Evolutionary conservation across 2,329 filamentous ascomycete genomes (phyloP), one percentile per base, ranked within the genome.

Genomic region (Orbilia ellipsospora): DNA sequence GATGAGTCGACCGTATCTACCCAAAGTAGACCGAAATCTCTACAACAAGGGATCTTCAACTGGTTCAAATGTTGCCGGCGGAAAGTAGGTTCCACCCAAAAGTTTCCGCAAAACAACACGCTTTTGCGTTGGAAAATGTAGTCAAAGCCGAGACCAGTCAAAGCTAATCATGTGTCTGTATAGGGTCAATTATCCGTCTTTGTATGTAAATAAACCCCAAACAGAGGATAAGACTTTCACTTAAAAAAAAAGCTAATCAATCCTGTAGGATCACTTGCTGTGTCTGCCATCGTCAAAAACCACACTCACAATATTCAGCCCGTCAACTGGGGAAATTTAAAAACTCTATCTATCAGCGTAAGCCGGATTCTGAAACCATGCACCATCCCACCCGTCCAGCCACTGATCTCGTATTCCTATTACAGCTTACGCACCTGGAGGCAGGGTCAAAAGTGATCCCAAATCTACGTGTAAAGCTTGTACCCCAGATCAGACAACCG

Each of bases 401-500:
- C 31, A 36, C 31, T 36, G 31, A 36, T 36, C 31, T 36, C 31
- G 31, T 20, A 6, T 13, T 18, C 1, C 18, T 18, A 6, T 16
- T 54, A 44, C 44, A 78, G 77, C 68, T 8, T 77, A 74, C 36
- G 65, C 77, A 16, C 60, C 77, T 45, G 52, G 42, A 13, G 77
- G 74, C 2, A 77, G 66, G 40, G 42, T 54, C 4, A 66, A 52
- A n/a, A 56, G 31, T 1, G 56, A 73, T 12, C 60, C 77, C 44
- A 63, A 54, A 13, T 74, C 77, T n/a, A 79, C 79, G 18, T 80
- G 79, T 66, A 79, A 77, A 55, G 59, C 73, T 1, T 88, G 86
- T 75, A 83, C 83, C n/a, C 83, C 83, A 2, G 78, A 79, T 12
- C 83, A 83, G 67, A 78, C 81, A 1, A 80, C 82, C 8, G 86